These are phyloP conservation scores for Pittosporum tobira DNA, from an alignment of 129 eudicot species.

Conservation along the genomic window DNA sequence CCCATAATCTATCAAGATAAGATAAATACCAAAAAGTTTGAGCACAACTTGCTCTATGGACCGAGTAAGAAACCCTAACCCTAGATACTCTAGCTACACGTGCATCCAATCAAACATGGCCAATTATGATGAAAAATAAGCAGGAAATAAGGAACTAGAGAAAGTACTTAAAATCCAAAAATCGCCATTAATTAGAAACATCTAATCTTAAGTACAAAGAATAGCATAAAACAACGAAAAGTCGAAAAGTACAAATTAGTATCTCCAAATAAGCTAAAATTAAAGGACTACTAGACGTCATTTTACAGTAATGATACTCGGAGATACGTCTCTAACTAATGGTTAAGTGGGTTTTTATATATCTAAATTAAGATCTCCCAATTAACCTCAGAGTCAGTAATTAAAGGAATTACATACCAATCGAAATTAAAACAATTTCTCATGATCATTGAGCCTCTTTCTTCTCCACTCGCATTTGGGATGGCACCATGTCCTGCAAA, in stretches of 20 bases:
- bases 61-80: slow-evolving; percentile 9
- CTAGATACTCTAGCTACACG: slow-evolving; percentile 2
- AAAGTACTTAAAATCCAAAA: background rate
- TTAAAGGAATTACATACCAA: slow-evolving; percentile 11
- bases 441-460: slow-evolving; percentile 34
- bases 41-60: background rate
- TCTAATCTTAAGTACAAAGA: background rate
- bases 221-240: background rate
- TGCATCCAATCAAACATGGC: background rate
- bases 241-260: background rate
- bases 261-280: background rate
- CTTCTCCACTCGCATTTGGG: slow-evolving; percentile 47
- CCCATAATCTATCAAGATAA: background rate
- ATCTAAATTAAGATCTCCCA: background rate
- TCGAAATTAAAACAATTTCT: background rate
- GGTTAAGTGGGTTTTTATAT: background rate
- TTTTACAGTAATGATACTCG: background rate
- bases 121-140: slow-evolving; percentile 2
- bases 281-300: slow-evolving; percentile 1
- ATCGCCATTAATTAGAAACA: slow-evolving; percentile 1
- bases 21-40: background rate
- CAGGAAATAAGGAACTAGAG: background rate
- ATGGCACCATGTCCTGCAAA: slow-evolving; percentile 70
- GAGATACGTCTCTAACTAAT: background rate
- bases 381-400: slow-evolving; percentile 1